These are phyloP conservation scores for Parsonsia alboflavescens DNA, from an alignment of 257 asterid genomes.

Conservation along the genomic window DNA sequence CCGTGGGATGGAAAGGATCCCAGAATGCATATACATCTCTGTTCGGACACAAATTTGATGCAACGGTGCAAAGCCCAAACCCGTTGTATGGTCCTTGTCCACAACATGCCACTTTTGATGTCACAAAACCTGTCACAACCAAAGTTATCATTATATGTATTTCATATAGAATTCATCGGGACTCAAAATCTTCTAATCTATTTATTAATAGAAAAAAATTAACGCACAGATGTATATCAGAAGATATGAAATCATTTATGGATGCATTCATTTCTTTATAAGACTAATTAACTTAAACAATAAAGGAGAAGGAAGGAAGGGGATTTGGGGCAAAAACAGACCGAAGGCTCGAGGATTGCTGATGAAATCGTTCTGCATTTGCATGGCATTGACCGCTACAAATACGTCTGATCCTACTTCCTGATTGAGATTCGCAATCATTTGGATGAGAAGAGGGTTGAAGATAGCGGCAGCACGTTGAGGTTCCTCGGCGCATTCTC, in stretches of 20 bases:
- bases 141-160: neutral
- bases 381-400: conserved; percentile 60
- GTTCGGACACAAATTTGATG: conserved; percentile 34
- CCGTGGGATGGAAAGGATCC: conserved; percentile 48
- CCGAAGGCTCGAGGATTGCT: conserved; percentile 63
- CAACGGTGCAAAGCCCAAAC: conserved; percentile 33
- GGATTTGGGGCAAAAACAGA: neutral
- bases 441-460: conserved; percentile 61
- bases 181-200: too few species aligned
- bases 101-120: conserved; percentile 42
- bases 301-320: neutral
- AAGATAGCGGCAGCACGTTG: conserved; percentile 49
- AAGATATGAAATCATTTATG: too few species aligned
- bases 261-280: too few species aligned
- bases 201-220: too few species aligned
- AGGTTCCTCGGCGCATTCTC: conserved; percentile 63
- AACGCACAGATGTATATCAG: too few species aligned
- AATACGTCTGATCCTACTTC: conserved; percentile 49
- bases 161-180: too few species aligned
- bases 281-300: too few species aligned
- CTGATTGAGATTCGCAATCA: conserved; percentile 47
- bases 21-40: conserved; percentile 39
- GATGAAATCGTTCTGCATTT: conserved; percentile 58
- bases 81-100: conserved; percentile 50
- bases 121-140: conserved; percentile 25